Base-by-base conservation (phyloP, 176 grass and related monocot species). In the Rhipidocladum racemiflorum region DNA sequence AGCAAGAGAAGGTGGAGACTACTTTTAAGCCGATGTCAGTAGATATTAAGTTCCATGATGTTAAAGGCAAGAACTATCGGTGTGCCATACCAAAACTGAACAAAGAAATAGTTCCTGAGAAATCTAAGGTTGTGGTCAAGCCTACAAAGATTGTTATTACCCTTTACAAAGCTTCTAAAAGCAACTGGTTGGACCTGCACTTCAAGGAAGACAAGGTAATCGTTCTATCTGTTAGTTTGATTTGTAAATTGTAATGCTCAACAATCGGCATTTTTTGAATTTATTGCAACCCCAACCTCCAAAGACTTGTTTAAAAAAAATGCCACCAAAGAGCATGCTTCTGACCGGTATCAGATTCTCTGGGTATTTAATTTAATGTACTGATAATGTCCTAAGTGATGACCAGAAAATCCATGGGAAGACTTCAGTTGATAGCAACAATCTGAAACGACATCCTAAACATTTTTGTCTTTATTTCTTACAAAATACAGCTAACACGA, bases 201-300 rank as follows among this genome's bases (percentile, higher is more conserved):
- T 91, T 82, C 70, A 91, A 95, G 86, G 95, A 95, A 39, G 95
- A 95, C 57, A 95, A 97, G 95, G 95, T 97, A 91, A 46, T 36
- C 4, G 3, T 3, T 6, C 40, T 53, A 53, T 66, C 67, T 51
- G 16, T 27, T 56, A 34, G 0, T 66, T 83, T 66, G 28, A 40
- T 75, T 75, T 57, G 17, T 20, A 21, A 43, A 76, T 75, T 64
- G 21, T 20, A 21, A 43, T 80, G 7, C 8, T 35, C 0, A 23
- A 46, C 9, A 46, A 4, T 21, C n/a, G 24, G 0, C 21, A 80
- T n/a, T 16, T 11, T 65, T 43, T 3, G 0, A 72, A 17, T 75
- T 77, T 25, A 17, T 9, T 45, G 71, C 34, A 59, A 61, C 30
- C 0, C 50, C 34, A 59, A 61, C 30, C 0, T 60, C 2, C 14